A percentile compares a stretch with the other conserved stretches of the same genome.
Conservation (phyloP, 2,329 filamentous ascomycete genomes). For the Stemphylium vesicarium region DNA sequence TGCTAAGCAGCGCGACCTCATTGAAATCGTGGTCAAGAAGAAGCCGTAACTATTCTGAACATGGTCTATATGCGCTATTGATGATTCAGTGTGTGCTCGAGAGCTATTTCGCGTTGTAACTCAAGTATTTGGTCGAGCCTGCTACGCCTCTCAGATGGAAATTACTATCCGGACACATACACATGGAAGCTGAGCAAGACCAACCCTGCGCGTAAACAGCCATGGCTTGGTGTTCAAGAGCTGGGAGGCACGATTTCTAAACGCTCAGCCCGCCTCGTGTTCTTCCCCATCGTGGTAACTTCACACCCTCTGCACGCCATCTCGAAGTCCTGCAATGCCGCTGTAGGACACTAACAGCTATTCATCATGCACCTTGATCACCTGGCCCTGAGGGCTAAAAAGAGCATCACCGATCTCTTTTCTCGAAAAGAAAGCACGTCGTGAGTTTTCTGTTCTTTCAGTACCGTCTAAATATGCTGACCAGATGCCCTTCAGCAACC, state of each 20-base stretch:
- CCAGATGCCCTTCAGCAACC: slow-evolving; percentile 1
- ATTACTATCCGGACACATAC: neutral
- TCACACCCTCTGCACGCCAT: neutral
- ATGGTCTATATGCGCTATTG: no score
- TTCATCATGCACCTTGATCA: slow-evolving; percentile 35
- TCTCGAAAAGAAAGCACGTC: slow-evolving; percentile 7
- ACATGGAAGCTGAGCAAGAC: slow-evolving; percentile 5
- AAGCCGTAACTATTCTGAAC: no score
- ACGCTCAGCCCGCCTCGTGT: neutral
- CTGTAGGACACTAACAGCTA: slow-evolving; percentile 14
- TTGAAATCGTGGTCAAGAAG: no score
- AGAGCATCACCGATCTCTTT: slow-evolving; percentile 40
- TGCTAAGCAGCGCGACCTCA: no score
- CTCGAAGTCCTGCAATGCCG: neutral
- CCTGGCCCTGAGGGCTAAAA: slow-evolving; percentile 36
- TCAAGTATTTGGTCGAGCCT: neutral
- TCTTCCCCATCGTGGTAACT: neutral
- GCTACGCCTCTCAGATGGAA: neutral
- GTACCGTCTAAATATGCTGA: neutral
- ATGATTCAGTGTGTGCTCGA: no score
- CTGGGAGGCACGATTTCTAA: neutral
- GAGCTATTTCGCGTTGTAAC: no score
- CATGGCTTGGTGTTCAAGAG: slow-evolving; percentile 10
- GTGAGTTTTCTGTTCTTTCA: neutral
- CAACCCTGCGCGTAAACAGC: slow-evolving; percentile 19